Conservation (phyloP, 2,329 filamentous ascomycete genomes). For the Ceratocystis huliohia region DNA sequence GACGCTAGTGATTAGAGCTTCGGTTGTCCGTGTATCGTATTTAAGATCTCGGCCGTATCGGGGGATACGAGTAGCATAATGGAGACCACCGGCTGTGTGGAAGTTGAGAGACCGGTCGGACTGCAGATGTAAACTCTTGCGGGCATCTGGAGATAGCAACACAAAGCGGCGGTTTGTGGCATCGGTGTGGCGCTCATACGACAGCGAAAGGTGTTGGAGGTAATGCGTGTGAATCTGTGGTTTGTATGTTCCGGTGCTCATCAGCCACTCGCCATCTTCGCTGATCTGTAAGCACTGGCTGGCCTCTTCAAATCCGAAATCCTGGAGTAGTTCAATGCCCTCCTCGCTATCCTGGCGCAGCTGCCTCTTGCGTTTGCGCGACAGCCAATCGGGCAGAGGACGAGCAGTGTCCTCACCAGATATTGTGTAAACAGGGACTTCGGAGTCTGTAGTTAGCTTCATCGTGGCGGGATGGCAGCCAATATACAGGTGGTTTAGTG, state of each 20-base stretch:
- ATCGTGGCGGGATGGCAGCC: constrained; percentile 34
- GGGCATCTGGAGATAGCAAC: constrained; percentile 79
- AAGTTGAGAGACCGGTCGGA: constrained; percentile 85
- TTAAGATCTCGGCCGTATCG: constrained; percentile 82
- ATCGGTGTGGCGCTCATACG: constrained; percentile 82
- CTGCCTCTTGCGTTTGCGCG: constrained; percentile 75
- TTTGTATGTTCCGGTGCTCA: constrained; percentile 74
- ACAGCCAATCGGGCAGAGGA: constrained; percentile 89
- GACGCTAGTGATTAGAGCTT: constrained; percentile 76
- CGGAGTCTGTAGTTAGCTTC: constrained; percentile 72
- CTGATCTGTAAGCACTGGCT: constrained; percentile 80
- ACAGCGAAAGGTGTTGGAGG: constrained; percentile 83
- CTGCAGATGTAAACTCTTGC: constrained; percentile 88
- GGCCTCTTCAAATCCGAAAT: constrained; percentile 96
- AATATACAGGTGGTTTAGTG: background rate
- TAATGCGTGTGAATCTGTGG: constrained; percentile 89
- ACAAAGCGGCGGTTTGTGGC: constrained; percentile 84
- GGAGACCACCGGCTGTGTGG: constrained; percentile 75
- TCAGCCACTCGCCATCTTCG: constrained; percentile 93
- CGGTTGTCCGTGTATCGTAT: constrained; percentile 70
- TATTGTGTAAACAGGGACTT: constrained; percentile 87
- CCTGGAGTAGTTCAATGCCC: constrained; percentile 85
- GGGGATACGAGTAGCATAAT: constrained; percentile 80
- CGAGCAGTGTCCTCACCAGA: constrained; percentile 79
- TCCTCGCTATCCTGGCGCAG: constrained; percentile 88